These are phyloP conservation scores for Cyberlindnera suaveolens DNA, from an alignment of 805 yeast genomes.

Conservation along the genomic window DNA sequence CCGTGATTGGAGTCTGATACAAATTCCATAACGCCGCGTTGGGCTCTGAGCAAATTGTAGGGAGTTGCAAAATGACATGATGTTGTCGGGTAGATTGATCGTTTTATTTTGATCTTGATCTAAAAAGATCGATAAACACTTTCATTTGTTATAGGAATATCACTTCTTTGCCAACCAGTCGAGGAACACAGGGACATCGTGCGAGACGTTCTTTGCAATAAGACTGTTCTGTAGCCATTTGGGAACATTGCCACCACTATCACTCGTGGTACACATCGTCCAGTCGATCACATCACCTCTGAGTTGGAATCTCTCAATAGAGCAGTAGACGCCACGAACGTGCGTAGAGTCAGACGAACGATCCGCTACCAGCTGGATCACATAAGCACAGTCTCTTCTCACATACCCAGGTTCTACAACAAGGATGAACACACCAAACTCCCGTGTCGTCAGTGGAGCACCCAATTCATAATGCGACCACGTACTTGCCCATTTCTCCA, in stretches of 20 bases:
- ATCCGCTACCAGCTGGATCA: constrained; percentile 29
- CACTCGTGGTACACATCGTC: constrained; percentile 34
- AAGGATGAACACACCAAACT: constrained; percentile 31
- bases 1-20: too few relatives aligned
- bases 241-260: constrained; percentile 36
- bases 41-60: too few relatives aligned
- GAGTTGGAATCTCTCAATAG: constrained; percentile 28
- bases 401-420: constrained; percentile 21
- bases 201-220: constrained; percentile 32
- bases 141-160: background rate
- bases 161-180: constrained; percentile 17
- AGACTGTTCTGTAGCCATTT: constrained; percentile 33
- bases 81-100: too few relatives aligned
- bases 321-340: constrained; percentile 30
- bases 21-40: too few relatives aligned
- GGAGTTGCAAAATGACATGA: too few relatives aligned
- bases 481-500: constrained; percentile 24
- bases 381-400: constrained; percentile 22
- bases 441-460: constrained; percentile 29
- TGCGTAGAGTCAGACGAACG: constrained; percentile 17
- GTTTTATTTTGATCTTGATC: too few relatives aligned
- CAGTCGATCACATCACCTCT: constrained; percentile 22
- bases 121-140: too few relatives aligned
- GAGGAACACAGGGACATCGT: constrained; percentile 33
- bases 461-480: constrained; percentile 32